phyloP scores from a whole-genome alignment of 768 basidiomycete genomes.

The Auricularia heimuer region DNA sequence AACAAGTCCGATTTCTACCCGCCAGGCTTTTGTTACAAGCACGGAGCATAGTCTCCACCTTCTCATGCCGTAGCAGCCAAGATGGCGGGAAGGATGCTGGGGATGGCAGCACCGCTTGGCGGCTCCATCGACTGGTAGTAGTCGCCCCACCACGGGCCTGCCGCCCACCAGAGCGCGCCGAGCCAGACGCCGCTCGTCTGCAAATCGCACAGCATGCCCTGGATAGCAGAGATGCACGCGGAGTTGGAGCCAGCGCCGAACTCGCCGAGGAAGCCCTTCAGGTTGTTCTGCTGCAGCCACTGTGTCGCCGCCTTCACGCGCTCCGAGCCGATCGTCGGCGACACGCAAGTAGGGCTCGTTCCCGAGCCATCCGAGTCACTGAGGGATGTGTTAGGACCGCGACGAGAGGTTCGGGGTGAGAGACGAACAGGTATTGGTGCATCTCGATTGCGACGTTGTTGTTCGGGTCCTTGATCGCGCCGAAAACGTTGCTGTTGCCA shows the following conservation, averaged over 20 bases:
- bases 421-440: constrained; percentile 48
- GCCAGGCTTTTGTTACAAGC: no score
- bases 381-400: no score
- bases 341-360: constrained; percentile 44
- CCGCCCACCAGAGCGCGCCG: not conserved
- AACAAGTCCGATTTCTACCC: no score
- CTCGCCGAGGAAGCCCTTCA: constrained; percentile 59
- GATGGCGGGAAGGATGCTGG: constrained; percentile 38
- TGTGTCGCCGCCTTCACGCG: constrained; percentile 45
- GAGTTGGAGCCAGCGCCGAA: constrained; percentile 39
- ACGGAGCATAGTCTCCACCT: no score
- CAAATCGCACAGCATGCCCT: not conserved
- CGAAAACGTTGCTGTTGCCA: constrained; percentile 46
- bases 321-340: constrained; percentile 47
- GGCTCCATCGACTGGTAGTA: constrained; percentile 54
- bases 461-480: constrained; percentile 44
- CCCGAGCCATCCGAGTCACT: constrained; percentile 46
- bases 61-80: constrained; percentile 1
- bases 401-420: no score
- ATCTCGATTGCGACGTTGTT: constrained; percentile 59
- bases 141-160: not conserved
- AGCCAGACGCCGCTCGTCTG: not conserved
- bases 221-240: constrained; percentile 3
- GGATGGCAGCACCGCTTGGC: constrained; percentile 43
- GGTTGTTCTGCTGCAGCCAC: constrained; percentile 48